These are phyloP conservation scores for Xylaria sp. DNA, from an alignment of 2,329 filamentous ascomycete genomes.

Conservation along the genomic window DNA sequence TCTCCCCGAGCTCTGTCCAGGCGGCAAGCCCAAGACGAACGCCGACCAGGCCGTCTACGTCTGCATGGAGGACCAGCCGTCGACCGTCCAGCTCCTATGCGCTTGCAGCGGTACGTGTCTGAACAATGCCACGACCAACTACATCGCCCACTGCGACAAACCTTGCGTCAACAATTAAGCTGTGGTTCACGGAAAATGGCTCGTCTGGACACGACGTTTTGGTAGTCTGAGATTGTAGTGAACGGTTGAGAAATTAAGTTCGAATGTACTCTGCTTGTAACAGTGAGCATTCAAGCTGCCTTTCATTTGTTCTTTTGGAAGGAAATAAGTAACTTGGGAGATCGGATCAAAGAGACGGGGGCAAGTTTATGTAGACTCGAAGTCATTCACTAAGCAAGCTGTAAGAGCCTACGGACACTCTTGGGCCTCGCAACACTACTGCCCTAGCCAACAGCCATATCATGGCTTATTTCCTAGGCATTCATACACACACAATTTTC, in stretches of 20 bases:
- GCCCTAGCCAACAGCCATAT: neutral
- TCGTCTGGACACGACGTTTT: neutral
- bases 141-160: constrained; percentile 49
- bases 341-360: neutral
- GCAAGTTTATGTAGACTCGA: neutral
- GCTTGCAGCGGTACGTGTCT: constrained; percentile 48
- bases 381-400: constrained; percentile 6
- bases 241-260: neutral
- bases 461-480: neutral
- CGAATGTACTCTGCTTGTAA: neutral
- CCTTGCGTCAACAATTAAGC: constrained; percentile 44
- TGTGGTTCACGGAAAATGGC: neutral
- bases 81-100: constrained; percentile 47
- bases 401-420: neutral
- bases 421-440: neutral
- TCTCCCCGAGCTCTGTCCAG: constrained; percentile 44
- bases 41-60: constrained; percentile 47
- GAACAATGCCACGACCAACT: constrained; percentile 47
- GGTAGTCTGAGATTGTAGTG: neutral
- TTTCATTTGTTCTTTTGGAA: constrained; percentile 1
- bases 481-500: neutral
- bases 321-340: neutral
- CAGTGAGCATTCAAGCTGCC: neutral
- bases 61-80: constrained; percentile 49
- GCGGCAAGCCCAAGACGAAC: constrained; percentile 45